These are phyloP conservation scores for Fusarium sp. DNA, from an alignment of 2,329 filamentous ascomycete genomes.

Conservation along the genomic window DNA sequence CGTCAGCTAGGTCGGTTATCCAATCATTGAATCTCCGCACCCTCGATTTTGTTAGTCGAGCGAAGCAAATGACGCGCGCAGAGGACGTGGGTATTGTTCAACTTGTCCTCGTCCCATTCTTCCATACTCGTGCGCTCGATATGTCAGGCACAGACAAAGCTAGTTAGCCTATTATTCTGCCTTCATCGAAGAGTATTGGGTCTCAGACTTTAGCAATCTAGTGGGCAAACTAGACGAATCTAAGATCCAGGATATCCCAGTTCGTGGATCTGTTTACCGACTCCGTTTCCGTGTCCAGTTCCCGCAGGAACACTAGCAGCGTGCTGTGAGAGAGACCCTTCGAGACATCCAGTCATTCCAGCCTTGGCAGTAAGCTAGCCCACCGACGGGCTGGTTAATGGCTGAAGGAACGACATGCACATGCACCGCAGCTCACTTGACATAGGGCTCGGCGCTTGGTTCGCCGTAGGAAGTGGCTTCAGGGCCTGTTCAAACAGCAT, in stretches of 20 bases:
- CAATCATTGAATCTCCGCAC: constrained; percentile 23
- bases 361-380: constrained; percentile 19
- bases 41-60: constrained; percentile 16
- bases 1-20: neutral
- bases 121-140: neutral
- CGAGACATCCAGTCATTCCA: constrained; percentile 5
- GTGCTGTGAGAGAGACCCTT: constrained; percentile 11
- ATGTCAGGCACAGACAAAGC: neutral
- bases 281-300: constrained; percentile 7
- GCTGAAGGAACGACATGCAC: constrained; percentile 40
- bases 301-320: constrained; percentile 15
- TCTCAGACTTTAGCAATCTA: neutral
- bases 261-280: constrained; percentile 20
- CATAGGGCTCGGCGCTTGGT: constrained; percentile 36
- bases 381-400: constrained; percentile 30
- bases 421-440: constrained; percentile 46
- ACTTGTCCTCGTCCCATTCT: constrained; percentile 2
- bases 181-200: neutral
- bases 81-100: neutral
- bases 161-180: neutral
- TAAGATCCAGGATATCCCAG: constrained; percentile 3
- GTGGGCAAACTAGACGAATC: neutral
- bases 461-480: constrained; percentile 23
- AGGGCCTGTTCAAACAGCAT: constrained; percentile 32
- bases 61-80: constrained; percentile 16